Percentiles rank a stretch among this genome's conserved stretches.
Conservation (phyloP, 345 rosid genomes). For the Eucalyptus albens region DNA sequence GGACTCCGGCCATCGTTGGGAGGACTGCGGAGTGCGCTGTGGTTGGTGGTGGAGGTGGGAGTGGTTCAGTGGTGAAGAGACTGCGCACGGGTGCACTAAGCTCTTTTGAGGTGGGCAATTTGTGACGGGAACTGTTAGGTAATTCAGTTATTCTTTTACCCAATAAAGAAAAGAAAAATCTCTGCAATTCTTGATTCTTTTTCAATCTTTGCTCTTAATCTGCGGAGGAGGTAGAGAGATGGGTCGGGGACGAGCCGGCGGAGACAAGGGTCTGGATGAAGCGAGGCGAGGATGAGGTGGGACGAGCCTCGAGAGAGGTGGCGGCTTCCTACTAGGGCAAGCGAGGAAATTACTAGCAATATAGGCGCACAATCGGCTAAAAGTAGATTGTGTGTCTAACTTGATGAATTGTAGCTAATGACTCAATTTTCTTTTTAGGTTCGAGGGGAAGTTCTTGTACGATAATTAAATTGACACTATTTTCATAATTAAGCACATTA, state of each 20-base stretch:
- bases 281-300: background rate
- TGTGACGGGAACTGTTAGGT: background rate
- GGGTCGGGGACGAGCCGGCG: background rate
- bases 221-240: background rate
- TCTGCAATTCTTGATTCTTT: background rate
- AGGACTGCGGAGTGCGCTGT: background rate
- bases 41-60: background rate
- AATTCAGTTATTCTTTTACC: background rate
- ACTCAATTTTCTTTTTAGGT: no score
- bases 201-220: background rate
- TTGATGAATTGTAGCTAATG: fast-evolving
- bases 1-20: slow-evolving; percentile 47
- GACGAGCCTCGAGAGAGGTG: background rate
- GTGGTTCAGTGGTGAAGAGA: background rate
- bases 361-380: fast-evolving
- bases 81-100: background rate
- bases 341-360: background rate
- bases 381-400: background rate
- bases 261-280: background rate
- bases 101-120: background rate
- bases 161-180: background rate
- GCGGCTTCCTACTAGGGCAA: background rate
- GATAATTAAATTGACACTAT: fast-evolving
- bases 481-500: background rate
- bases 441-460: background rate